Conservation (phyloP, 2,329 filamentous ascomycete genomes). For the Nigrograna mackinnonii region DNA sequence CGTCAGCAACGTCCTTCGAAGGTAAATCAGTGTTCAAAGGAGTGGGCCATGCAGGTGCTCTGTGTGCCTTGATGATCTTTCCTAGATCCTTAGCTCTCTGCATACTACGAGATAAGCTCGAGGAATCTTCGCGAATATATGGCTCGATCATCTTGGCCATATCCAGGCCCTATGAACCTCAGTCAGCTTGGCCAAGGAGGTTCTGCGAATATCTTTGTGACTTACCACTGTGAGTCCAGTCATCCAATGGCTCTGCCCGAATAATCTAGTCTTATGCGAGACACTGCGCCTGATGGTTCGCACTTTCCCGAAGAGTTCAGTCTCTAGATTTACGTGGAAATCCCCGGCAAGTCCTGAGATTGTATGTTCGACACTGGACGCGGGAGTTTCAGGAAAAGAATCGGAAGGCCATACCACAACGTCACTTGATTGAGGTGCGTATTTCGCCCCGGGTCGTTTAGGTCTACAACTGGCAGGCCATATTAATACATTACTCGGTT, state of each 20-base stretch:
- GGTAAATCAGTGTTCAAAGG: slow-evolving; percentile 51
- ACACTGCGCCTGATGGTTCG: slow-evolving; percentile 47
- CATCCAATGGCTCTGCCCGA: slow-evolving; percentile 63
- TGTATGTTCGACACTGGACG: no score
- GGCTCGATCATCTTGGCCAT: slow-evolving; percentile 52
- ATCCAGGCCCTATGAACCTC: slow-evolving; percentile 41
- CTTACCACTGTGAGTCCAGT: slow-evolving; percentile 53
- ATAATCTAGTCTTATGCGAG: slow-evolving; percentile 59
- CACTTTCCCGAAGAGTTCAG: slow-evolving; percentile 28
- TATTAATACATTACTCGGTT: no score
- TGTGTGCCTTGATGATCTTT: slow-evolving; percentile 55
- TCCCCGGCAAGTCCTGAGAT: no score
- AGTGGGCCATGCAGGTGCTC: slow-evolving; percentile 54
- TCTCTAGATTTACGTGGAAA: slow-evolving; percentile 50
- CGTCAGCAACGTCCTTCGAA: slow-evolving; percentile 47
- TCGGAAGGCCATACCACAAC: no score
- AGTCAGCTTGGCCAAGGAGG: neutral
- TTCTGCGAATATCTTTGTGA: neutral
- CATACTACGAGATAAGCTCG: slow-evolving; percentile 42
- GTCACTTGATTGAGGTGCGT: no score
- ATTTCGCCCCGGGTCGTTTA: no score
- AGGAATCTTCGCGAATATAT: slow-evolving; percentile 39
- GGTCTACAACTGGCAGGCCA: no score
- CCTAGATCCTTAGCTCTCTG: slow-evolving; percentile 58
- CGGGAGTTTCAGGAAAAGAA: no score